phyloP scores from a whole-genome alignment of 306 rosid species.

The Alnus rubra region DNA sequence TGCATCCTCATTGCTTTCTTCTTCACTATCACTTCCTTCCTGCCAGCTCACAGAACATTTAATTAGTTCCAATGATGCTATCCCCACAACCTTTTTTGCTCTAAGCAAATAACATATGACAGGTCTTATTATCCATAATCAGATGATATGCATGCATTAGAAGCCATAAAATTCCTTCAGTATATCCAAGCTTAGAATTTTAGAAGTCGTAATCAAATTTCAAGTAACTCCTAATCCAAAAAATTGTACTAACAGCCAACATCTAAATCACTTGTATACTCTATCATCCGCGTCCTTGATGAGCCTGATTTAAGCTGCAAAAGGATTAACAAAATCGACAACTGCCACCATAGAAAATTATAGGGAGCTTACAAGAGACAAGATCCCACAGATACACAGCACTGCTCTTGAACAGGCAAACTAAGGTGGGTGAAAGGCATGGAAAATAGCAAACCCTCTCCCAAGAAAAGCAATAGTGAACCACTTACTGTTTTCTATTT shows the following conservation, averaged over 20 bases:
- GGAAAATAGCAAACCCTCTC: background rate
- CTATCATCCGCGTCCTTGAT: background rate
- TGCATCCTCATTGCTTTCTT: conserved; percentile 62
- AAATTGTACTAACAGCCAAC: background rate
- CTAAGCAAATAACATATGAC: background rate
- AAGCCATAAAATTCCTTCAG: background rate
- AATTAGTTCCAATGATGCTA: conserved; percentile 30
- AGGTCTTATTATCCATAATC: background rate
- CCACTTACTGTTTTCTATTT: background rate
- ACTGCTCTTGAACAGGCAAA: background rate
- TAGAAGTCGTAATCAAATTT: background rate
- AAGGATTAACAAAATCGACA: background rate
- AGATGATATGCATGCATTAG: background rate
- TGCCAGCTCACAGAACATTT: conserved; percentile 40
- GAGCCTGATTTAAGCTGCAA: background rate
- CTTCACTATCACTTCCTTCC: conserved; percentile 93
- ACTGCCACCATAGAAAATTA: background rate
- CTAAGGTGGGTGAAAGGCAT: background rate
- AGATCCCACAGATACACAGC: background rate
- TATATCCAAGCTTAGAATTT: background rate
- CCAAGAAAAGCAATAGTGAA: background rate
- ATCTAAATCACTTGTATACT: background rate
- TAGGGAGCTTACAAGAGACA: background rate
- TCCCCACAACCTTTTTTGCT: conserved; percentile 8
- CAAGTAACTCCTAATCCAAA: background rate